Base-by-base conservation (phyloP, 164 flowering plant genomes). In the Saururus chinensis region DNA sequence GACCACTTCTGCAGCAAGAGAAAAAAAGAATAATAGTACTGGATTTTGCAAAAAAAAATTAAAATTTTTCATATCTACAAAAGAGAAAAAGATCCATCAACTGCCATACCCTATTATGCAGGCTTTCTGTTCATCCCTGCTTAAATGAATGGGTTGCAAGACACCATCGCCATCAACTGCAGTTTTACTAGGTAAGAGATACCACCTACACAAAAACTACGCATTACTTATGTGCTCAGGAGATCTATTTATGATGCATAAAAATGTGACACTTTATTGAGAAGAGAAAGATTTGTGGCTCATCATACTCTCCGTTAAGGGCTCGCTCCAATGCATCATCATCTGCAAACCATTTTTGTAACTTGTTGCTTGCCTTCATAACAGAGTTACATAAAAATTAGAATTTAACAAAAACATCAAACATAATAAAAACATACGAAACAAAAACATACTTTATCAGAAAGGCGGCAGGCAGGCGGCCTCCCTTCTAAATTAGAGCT, bases 281-380 rank as follows among this genome's bases (percentile, higher is more conserved):
- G 1, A 45, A 45, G 49, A 45, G 11, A 45, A 45, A 45, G 17
- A 17, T 30, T 30, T 30, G 21, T 23, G 61, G 42, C 57, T 59
- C 25, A 62, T 65, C 53, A 61, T 76, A 93, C 99, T 93, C 91
- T 67, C 88, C 99, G 64, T 66, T 76, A 51, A 85, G 68, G 52
- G 93, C 84, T 69, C 95, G 89, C 74, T 93, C 97, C 60, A 93
- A 66, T 40, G 96, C 97, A 72, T 93, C 99, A 74, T 93, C 81
- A 65, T 93, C 99, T 62, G 75, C 70, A 64, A 93, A 87, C 99
- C 99, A 93, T 65, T 61, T 80, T 25, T 66, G 74, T 41, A 93
- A 73, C 52, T 82, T 81, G 70, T 80, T 84, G 61, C 61, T 79
- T 62, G 96, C 97, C 92, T 87, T 64, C 55, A 79, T 54, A n/a